Conservation (phyloP, 768 basidiomycete genomes). For the Amanita inopinata region DNA sequence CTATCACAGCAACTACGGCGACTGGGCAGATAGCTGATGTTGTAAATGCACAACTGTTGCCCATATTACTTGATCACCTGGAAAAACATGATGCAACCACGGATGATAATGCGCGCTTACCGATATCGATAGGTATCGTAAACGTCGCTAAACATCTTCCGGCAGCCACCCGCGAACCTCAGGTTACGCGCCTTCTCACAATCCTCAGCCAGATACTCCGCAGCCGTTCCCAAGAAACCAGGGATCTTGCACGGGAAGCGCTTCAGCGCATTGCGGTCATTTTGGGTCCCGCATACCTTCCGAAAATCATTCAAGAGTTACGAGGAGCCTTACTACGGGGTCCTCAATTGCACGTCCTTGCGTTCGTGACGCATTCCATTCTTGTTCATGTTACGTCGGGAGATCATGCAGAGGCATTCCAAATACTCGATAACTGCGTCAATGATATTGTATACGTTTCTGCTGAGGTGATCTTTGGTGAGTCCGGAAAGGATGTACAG, state of each 20-base stretch:
- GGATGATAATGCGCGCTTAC: conserved; percentile 82
- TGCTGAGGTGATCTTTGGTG: conserved; percentile 87
- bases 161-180: conserved; percentile 43
- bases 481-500: conserved; percentile 82
- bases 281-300: conserved; percentile 68
- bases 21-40: conserved; percentile 55
- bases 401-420: conserved; percentile 44
- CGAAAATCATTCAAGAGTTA: conserved; percentile 67
- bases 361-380: conserved; percentile 73
- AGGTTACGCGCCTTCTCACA: conserved; percentile 71
- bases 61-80: conserved; percentile 67
- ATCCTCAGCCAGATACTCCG: conserved; percentile 82
- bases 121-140: conserved; percentile 79
- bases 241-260: conserved; percentile 79
- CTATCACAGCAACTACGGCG: conserved; percentile 11
- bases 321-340: conserved; percentile 81
- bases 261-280: conserved; percentile 68
- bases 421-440: conserved; percentile 64
- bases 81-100: conserved; percentile 71
- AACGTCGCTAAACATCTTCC: conserved; percentile 81
- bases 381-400: conserved; percentile 70
- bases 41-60: conserved; percentile 69
- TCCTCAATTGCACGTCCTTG: conserved; percentile 89
- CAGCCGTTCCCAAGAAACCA: conserved; percentile 88
- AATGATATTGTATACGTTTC: conserved; percentile 73